Evolutionary conservation across 1,284 basidiomycete species (phyloP).

Genomic region (Boletus semigastroideus): DNA sequence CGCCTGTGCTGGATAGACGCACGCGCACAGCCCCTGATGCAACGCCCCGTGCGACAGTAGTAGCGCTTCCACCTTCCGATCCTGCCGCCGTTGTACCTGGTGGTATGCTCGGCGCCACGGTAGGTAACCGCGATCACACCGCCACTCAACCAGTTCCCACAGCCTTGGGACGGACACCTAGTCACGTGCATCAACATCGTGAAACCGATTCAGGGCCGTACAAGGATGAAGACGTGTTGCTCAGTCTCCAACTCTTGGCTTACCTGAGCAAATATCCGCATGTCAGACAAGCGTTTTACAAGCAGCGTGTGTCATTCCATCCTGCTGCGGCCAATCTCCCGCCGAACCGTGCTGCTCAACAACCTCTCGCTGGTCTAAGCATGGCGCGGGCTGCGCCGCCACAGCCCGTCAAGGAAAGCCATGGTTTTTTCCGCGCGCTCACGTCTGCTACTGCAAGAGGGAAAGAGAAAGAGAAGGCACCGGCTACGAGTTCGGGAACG

Average conservation of each 20-base stretch:
- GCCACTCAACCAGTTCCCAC: slow-evolving; percentile 20
- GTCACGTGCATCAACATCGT: slow-evolving; percentile 28
- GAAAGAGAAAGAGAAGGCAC: slow-evolving; percentile 44
- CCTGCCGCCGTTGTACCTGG: slow-evolving; percentile 10
- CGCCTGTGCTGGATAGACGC: slow-evolving; percentile 28
- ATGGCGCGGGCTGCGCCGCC: slow-evolving; percentile 9
- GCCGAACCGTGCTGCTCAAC: slow-evolving; percentile 10
- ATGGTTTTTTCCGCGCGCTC: slow-evolving; percentile 41
- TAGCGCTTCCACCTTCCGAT: slow-evolving; percentile 32
- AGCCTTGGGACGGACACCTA: slow-evolving; percentile 25
- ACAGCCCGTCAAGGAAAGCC: slow-evolving; percentile 28
- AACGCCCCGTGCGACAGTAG: slow-evolving; percentile 42
- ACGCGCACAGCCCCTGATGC: slow-evolving; percentile 36
- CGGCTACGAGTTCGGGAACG: slow-evolving; percentile 13
- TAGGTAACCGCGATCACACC: slow-evolving; percentile 17
- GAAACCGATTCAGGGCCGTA: slow-evolving; percentile 61
- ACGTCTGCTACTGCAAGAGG: slow-evolving; percentile 36
- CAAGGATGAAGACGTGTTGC: slow-evolving; percentile 92
- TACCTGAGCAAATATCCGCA: slow-evolving; percentile 98
- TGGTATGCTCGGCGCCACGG: slow-evolving; percentile 17
- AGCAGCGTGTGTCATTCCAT: slow-evolving; percentile 72
- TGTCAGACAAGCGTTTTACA: slow-evolving; percentile 96
- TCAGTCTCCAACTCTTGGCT: slow-evolving; percentile 90
- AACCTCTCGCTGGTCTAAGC: slow-evolving; percentile 28
- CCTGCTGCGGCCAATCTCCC: slow-evolving; percentile 55